Evolutionary conservation across 2,329 filamentous ascomycete genomes (phyloP).

Genomic region (Chaetomium globosum): DNA sequence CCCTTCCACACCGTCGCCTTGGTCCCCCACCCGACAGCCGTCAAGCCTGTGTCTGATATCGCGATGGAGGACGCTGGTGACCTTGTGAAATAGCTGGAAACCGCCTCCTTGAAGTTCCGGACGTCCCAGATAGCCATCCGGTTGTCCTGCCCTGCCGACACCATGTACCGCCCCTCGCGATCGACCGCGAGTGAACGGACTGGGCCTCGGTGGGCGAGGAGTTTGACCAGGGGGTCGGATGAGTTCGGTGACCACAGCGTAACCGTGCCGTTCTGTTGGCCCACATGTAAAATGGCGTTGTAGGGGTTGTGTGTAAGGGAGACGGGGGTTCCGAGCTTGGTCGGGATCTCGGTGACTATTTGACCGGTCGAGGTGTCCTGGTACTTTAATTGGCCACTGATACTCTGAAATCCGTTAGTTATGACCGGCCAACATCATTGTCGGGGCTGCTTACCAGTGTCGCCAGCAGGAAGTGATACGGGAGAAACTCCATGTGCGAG

Average conservation of each 20-base stretch:
- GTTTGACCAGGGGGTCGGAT: conserved; percentile 82
- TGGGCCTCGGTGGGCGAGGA: conserved; percentile 85
- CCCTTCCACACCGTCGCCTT: conserved; percentile 89
- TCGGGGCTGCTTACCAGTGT: conserved; percentile 66
- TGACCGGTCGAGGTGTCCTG: conserved; percentile 94
- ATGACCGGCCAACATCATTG: background rate
- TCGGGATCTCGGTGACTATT: conserved; percentile 81
- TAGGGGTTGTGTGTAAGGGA: conserved; percentile 85
- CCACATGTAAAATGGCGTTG: conserved; percentile 89
- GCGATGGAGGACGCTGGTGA: conserved; percentile 80
- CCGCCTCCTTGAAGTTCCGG: conserved; percentile 80
- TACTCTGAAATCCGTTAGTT: conserved; percentile 55
- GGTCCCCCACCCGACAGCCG: conserved; percentile 89
- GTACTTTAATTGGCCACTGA: conserved; percentile 85
- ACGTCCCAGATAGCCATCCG: conserved; percentile 97
- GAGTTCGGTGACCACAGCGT: conserved; percentile 96
- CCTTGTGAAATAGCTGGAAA: conserved; percentile 83
- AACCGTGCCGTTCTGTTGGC: conserved; percentile 93
- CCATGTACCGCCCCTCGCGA: conserved; percentile 92
- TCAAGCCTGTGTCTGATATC: conserved; percentile 86
- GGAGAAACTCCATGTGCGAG: conserved; percentile 90
- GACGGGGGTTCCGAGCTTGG: conserved; percentile 79
- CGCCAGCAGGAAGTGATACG: conserved; percentile 91
- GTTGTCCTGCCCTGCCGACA: conserved; percentile 83
- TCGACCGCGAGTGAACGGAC: conserved; percentile 85